Base-by-base conservation (phyloP, 345 rosid genomes). In the Kandelia obovata region DNA sequence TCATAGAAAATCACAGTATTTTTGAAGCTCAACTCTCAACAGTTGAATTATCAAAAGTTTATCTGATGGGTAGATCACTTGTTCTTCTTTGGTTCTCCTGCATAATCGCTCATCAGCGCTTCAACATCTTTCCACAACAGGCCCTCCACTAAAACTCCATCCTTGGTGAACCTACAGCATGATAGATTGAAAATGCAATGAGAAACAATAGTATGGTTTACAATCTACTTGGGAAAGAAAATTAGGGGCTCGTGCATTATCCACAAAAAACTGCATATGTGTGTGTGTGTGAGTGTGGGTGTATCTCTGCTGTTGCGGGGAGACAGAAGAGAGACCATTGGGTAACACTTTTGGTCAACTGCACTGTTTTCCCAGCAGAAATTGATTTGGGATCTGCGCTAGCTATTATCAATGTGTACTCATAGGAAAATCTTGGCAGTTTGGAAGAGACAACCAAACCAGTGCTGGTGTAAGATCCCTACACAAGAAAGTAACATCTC, bases 391-490 rank as follows among this genome's bases (percentile, higher is more conserved):
- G 92, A 81, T 92, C 99, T 43, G 98, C 90, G 71, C 98, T 92
- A 0, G 83, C 91, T 31, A 92, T 86, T 60, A 82, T 83, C 31
- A 96, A 89, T 10, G 97, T 92, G 84, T 92, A 96, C 66, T 74
- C 74, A 82, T 89, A 90, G 15, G 98, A 90, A 86, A 92, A 96
- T 81, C 98, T 92, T 1, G 98, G 98, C 75, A 92, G 74, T 75
- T 92, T 92, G 57, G 98, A 92, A 60, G 97, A 90, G 64, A 96
- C 86, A 49, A 86, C 83, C 79, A 96, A 78, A 58, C 97, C 98
- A 34, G 98, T 96, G 87, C 98, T 87, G 43, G 91, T 86, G 78
- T 89, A 85, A 60, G 96, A 96, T 61, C 98, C 97, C 98, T 96
- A 83, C 67, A 62, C 58, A 79, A 34, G 64, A 53, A 67, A 60